These are phyloP conservation scores for Selenicereus undatus DNA, from an alignment of 148 eudicot species.

Conservation along the genomic window DNA sequence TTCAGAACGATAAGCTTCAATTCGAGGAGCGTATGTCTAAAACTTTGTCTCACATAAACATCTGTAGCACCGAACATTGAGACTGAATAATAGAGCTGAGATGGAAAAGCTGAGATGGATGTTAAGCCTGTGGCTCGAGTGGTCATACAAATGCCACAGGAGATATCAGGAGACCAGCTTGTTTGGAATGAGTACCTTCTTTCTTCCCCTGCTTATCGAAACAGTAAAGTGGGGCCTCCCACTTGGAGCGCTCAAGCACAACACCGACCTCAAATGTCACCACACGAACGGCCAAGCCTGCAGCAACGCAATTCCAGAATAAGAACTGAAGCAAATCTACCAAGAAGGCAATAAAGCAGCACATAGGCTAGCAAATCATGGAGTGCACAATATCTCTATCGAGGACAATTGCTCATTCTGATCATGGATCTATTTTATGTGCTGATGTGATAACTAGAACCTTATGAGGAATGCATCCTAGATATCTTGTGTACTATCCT, in stretches of 20 bases:
- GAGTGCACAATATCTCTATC: background rate
- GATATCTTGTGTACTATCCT: background rate
- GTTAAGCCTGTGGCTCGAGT: background rate
- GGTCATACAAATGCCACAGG: background rate
- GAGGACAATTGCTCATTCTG: no score
- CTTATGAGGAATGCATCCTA: no score
- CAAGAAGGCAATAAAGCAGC: background rate
- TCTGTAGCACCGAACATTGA: background rate
- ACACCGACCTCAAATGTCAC: constrained; percentile 60
- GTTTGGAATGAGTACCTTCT: background rate
- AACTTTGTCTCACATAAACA: background rate
- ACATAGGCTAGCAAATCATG: background rate
- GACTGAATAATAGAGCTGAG: background rate
- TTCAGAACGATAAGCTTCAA: background rate
- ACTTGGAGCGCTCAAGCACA: constrained; percentile 39
- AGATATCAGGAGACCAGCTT: background rate
- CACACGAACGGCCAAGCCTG: constrained; percentile 42
- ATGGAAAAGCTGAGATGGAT: background rate
- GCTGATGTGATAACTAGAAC: no score
- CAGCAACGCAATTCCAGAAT: background rate
- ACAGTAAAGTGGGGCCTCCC: constrained; percentile 51
- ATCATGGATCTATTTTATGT: no score
- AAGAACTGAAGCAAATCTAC: background rate
- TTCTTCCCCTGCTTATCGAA: constrained; percentile 22
- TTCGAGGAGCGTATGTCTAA: background rate